Base-by-base conservation (phyloP, 164 flowering plant species). In the Sedum album region DNA sequence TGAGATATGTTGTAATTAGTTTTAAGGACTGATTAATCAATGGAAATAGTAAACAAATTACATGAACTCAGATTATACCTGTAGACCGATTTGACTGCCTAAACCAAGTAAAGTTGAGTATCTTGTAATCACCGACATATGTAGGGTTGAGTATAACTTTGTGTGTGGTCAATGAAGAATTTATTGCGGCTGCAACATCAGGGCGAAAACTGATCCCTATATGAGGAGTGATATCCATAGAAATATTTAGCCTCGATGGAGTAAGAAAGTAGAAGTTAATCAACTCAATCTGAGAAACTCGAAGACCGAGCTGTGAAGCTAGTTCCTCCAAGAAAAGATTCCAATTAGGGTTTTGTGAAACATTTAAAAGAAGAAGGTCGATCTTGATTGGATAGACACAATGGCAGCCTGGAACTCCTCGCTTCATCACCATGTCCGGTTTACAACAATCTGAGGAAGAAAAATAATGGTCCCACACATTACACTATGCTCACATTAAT, bases 351-450 rank as follows among this genome's bases (percentile, higher is more conserved):
- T 79, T 85, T 42, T 81, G 80, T 10, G 98, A 87, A 46, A 86
- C 93, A 75, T 89, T 89, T 68, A 85, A 53, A 31, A 94, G 90
- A 57, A 88, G 85, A 70, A 94, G 85, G 77, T 88, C 96, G 73
- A 94, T 74, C 83, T 85, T 85, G 71, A 94, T 77, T 48, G 98
- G 98, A 82, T 91, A 94, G 23, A 88, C 98, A 75, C 98, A 94
- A 26, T 84, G 93, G 78, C 98, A 94, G 71, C 73, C 84, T 46
- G 25, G 76, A 74, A 75, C 84, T 49, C 80, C 97, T 70, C 83
- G 87, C 78, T 84, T 88, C 69, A 72, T 77, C 68, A 91, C 90
- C 87, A 79, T 89, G 70, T 82, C 84, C 65, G 82, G 84, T 75
- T 74, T 76, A 82, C 98, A 93, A 76, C 97, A 90, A 68, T 78